These are phyloP conservation scores for Castanopsis chinensis DNA, from an alignment of 306 rosid genomes.

Conservation along the genomic window DNA sequence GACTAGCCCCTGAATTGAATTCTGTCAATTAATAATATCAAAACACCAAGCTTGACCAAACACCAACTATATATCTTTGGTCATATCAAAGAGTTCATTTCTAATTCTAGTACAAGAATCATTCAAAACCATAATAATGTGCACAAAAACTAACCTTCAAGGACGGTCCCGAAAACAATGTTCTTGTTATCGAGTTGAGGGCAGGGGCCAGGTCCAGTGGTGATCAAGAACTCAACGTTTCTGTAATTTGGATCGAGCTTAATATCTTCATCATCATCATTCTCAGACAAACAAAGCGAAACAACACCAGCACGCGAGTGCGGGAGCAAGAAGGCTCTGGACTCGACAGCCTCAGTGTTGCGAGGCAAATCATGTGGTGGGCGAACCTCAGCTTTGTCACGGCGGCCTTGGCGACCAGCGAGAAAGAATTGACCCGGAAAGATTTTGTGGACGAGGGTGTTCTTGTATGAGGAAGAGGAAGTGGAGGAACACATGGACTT, in stretches of 20 bases:
- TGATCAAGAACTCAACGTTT: slow-evolving; percentile 80
- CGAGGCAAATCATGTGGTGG: slow-evolving; percentile 53
- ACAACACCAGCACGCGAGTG: slow-evolving; percentile 77
- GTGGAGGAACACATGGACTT: slow-evolving; percentile 64
- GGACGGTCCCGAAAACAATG: slow-evolving; percentile 80
- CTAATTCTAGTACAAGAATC: background rate
- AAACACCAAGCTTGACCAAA: background rate
- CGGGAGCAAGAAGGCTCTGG: slow-evolving; percentile 55
- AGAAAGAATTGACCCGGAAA: slow-evolving; percentile 79
- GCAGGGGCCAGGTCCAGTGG: slow-evolving; percentile 92
- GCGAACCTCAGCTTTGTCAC: slow-evolving; percentile 80
- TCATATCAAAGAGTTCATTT: background rate
- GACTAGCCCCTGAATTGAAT: background rate
- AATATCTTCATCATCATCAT: slow-evolving; percentile 71
- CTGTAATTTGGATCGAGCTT: slow-evolving; percentile 68
- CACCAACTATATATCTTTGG: background rate
- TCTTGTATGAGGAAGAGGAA: slow-evolving; percentile 55
- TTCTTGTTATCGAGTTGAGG: slow-evolving; percentile 76
- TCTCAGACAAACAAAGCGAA: slow-evolving; percentile 75
- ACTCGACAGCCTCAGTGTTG: slow-evolving; percentile 66
- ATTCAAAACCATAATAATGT: background rate
- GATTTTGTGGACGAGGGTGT: slow-evolving; percentile 68
- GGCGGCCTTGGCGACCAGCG: slow-evolving; percentile 81
- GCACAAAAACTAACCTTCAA: slow-evolving; percentile 43
- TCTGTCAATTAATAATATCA: background rate